Evolutionary conservation across 2,329 filamentous ascomycete species (phyloP), one percentile per base, ranked within the genome.

Genomic region (Aspergillus sp.): DNA sequence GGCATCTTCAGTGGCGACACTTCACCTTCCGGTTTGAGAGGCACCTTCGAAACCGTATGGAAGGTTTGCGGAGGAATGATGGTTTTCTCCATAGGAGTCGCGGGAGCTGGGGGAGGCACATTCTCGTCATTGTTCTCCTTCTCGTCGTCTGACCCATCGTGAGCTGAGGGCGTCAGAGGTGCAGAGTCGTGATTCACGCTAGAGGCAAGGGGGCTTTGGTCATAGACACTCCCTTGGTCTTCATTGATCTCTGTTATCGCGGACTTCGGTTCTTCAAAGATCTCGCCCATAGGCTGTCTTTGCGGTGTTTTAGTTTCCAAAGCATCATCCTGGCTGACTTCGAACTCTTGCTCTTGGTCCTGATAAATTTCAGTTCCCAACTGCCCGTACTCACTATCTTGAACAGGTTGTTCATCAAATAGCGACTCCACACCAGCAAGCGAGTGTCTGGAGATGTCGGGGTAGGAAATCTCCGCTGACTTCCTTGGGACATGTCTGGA

Each of bases 1-100:
- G 70, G 58, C 43, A 71, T 49, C 48, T 69, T 70, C 52, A 72
- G 46, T 38, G 74, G 72, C 7, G 73, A 74, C 2, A 71, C 61
- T 5, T 73, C 66, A 10, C 71, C 84, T 26, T 82, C 82, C 4
- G 81, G 73, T 63, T 88, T 88, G 33, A 90, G 68, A 1, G 86
- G 86, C 5, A 90, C 81, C 66, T 90, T 90, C 27, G 84, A 86
- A 0, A 87, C 82, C 0, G 87, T 90, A 62, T 86, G 80, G 49
- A 85, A 79, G n/a, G 75, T 70, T 35, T 72, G 71, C 43, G 74
- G 72, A n/a, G 64, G 68, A n/a, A 73, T 56, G 0, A 68, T 65
- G 11, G 58, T 57, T 6, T 52, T 47, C 37, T 79, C 75, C 39
- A 75, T 67, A 0, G 83, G 83, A 1, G 83, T 86, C 6, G 73